Evolutionary conservation across 2,329 filamentous ascomycete genomes (phyloP), one percentile per base, ranked within the genome.

Genomic region (Phialophora expanda): DNA sequence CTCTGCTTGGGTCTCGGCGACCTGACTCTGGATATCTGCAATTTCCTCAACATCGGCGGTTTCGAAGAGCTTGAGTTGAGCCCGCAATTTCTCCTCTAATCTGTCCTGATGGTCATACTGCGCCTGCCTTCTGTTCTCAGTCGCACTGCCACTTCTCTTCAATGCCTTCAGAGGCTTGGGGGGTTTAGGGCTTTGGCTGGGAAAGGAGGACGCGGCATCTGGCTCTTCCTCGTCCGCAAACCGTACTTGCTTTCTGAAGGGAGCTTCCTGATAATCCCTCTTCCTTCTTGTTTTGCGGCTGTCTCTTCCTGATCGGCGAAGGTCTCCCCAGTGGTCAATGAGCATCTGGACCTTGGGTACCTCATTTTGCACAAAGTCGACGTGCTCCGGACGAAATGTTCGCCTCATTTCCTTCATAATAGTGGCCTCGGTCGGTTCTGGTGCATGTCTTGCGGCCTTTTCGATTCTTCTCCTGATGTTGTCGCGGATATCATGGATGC

Each of bases 401-500:
- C 62, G 34, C 14, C 22, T n/a, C 22, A 55, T 44, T 51, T 62
- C 61, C 4, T 30, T 34, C 12, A 53, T 20, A 14, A 69, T 41
- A 4, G 61, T 50, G 32, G 30, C 59, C 9, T 62, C 24, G 17
- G 26, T 28, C 2, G 67, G 62, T 30, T 62, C 34, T 17, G 48
- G 9, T 28, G 9, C 46, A 46, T 44, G n/a, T 17, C 32, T 32
- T 51, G 46, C 58, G 26, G 58, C 46, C 28, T 54, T 61, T 4
- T 32, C 12, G 0, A 57, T 55, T 55, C 67, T 51, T 46, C 62
- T 51, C 28, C 56, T 66, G 63, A 72, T 67, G 30, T 70, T 72
- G n/a, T 59, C 60, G 2, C 62, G 54, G 17, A 72, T 70, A 8
- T 68, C 57, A 34, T 64, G 55, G 3, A 72, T 64, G 0, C 67